These are phyloP conservation scores for Cytospora schulzeri DNA, from an alignment of 2,329 filamentous ascomycete genomes.

Conservation along the genomic window DNA sequence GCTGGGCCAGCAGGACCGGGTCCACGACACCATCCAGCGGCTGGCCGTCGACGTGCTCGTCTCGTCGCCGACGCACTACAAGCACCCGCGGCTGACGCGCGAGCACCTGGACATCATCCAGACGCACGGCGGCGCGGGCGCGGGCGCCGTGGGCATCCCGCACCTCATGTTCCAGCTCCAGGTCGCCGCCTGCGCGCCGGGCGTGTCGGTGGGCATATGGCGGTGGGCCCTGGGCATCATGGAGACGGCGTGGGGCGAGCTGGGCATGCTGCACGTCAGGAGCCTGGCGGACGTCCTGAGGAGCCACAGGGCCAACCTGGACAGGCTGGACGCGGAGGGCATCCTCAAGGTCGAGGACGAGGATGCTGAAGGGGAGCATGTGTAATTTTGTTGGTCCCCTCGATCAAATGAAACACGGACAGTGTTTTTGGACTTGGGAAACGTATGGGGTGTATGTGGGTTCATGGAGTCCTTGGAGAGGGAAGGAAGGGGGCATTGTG, in stretches of 20 bases:
- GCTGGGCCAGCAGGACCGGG: constrained; percentile 34
- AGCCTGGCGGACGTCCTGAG: constrained; percentile 43
- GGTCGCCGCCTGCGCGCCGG: constrained; percentile 49
- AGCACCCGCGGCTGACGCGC: constrained; percentile 46
- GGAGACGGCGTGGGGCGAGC: constrained; percentile 52
- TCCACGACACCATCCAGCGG: constrained; percentile 40
- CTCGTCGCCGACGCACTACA: constrained; percentile 54
- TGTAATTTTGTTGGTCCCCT: not conserved
- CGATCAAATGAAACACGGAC: too few relatives aligned
- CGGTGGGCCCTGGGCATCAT: constrained; percentile 48
- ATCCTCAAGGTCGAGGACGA: constrained; percentile 24
- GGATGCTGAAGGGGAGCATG: not conserved
- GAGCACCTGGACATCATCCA: constrained; percentile 37
- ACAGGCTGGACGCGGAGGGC: constrained; percentile 23
- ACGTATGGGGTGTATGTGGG: too few relatives aligned
- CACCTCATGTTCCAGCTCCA: constrained; percentile 52
- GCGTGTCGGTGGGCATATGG: constrained; percentile 45
- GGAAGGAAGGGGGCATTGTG: too few relatives aligned
- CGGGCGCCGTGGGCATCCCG: constrained; percentile 51
- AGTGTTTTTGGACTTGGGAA: not conserved
- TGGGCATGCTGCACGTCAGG: constrained; percentile 55
- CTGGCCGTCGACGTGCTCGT: constrained; percentile 48
- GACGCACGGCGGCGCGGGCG: constrained; percentile 43
- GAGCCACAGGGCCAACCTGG: constrained; percentile 30
- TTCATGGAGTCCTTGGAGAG: too few relatives aligned